Evolutionary conservation across 108 stramenopile species (phyloP).

Genomic region (Cyclostephanos tholiformis): DNA sequence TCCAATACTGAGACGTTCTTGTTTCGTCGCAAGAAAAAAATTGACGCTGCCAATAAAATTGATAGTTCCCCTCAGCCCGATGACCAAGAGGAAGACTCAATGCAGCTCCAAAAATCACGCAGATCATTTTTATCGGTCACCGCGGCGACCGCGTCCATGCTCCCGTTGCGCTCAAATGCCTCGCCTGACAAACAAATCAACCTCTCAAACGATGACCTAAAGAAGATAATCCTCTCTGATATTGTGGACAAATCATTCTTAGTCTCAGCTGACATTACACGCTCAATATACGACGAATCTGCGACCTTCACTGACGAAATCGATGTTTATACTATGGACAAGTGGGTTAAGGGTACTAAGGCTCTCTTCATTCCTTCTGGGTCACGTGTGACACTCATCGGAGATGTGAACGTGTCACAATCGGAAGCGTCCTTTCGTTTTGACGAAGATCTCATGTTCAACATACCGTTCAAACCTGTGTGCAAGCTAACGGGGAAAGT

Average conservation of each 20-base stretch:
- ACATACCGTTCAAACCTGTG: constrained; percentile 78
- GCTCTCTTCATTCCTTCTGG: constrained; percentile 75
- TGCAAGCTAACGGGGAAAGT: constrained; percentile 74
- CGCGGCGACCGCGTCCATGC: constrained; percentile 36
- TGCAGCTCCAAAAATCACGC: constrained; percentile 18
- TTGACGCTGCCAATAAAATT: neutral
- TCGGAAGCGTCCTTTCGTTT: constrained; percentile 69
- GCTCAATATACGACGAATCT: constrained; percentile 79
- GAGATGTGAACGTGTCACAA: constrained; percentile 57
- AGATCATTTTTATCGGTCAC: constrained; percentile 37
- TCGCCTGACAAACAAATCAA: constrained; percentile 43
- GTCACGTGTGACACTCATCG: constrained; percentile 63
- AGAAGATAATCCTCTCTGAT: constrained; percentile 63
- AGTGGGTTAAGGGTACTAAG: constrained; percentile 85
- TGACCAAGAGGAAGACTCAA: constrained; percentile 4
- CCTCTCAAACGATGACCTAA: constrained; percentile 62
- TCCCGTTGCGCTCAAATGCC: constrained; percentile 25
- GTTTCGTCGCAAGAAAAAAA: constrained; percentile 12
- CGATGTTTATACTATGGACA: constrained; percentile 80
- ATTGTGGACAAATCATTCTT: constrained; percentile 73
- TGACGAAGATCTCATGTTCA: constrained; percentile 81
- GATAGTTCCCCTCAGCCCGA: neutral
- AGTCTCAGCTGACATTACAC: constrained; percentile 73
- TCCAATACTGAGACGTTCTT: neutral
- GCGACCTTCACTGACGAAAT: constrained; percentile 89